These are phyloP conservation scores for Malus hybrid DNA, from an alignment of 331 rosid species.

Conservation along the genomic window DNA sequence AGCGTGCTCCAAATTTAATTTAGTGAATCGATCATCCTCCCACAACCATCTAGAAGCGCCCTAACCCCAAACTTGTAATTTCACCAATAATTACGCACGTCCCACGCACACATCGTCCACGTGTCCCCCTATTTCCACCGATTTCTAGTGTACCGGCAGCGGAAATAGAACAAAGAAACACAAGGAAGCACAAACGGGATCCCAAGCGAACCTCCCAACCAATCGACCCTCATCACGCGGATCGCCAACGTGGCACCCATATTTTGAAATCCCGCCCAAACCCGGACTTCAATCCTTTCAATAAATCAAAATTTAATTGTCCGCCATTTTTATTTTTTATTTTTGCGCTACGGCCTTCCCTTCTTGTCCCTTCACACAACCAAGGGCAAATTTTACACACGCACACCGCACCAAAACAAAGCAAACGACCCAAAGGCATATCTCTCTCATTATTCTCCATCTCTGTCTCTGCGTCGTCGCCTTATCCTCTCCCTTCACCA, in stretches of 20 bases:
- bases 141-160: no score
- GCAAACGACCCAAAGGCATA: constrained; percentile 11
- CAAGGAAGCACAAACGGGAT: constrained; percentile 54
- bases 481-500: background rate
- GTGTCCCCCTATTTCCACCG: constrained; percentile 14
- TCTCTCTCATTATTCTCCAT: background rate
- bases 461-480: constrained; percentile 1
- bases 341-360: constrained; percentile 18
- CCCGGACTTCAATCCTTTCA: constrained; percentile 50
- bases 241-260: constrained; percentile 48
- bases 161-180: constrained; percentile 19
- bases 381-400: constrained; percentile 16
- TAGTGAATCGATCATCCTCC: background rate
- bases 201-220: background rate
- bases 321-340: background rate
- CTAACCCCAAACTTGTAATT: constrained; percentile 5
- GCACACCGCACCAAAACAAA: constrained; percentile 19
- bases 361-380: constrained; percentile 29
- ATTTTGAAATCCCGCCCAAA: constrained; percentile 86
- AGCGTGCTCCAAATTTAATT: background rate
- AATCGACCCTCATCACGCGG: constrained; percentile 14
- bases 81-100: background rate
- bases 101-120: constrained; percentile 1
- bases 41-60: background rate
- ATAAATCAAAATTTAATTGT: constrained; percentile 7